Percentiles rank a stretch among this genome's conserved stretches.
Evolutionary conservation across 164 flowering plant species (phyloP).

Genomic region (Cinnamomum chago): DNA sequence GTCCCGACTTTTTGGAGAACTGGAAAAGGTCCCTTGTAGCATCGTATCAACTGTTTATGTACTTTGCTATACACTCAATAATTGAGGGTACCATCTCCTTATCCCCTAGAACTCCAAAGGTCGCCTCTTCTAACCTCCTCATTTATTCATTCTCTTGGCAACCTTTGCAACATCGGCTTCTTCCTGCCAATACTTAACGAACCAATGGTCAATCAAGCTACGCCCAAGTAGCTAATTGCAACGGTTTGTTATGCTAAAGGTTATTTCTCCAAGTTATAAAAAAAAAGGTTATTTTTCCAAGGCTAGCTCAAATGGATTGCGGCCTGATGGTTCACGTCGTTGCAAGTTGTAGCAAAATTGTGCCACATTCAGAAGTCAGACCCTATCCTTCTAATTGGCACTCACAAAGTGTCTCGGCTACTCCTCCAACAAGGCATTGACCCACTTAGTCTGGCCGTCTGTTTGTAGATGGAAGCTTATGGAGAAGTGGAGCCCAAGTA

Average conservation of each 20-base stretch:
- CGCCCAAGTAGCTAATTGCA: not conserved
- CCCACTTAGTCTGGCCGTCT: not conserved
- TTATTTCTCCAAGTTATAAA: not conserved
- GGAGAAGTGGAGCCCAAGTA: not conserved
- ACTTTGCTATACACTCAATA: not conserved
- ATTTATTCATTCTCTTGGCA: not conserved
- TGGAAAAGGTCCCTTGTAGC: constrained; percentile 1
- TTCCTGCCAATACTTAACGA: constrained; percentile 11
- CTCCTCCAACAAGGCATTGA: constrained; percentile 1
- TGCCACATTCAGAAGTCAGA: not conserved
- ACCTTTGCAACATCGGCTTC: not conserved
- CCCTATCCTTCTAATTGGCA: not conserved
- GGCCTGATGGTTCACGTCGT: not conserved
- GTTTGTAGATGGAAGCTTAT: constrained; percentile 3
- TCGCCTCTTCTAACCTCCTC: not conserved
- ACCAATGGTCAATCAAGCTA: not conserved
- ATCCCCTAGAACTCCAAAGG: not conserved
- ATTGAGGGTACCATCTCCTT: not conserved
- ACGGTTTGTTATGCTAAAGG: not conserved
- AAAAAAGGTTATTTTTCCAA: too few species aligned
- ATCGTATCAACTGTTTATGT: not conserved
- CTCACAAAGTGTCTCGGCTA: constrained; percentile 4
- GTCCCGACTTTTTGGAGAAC: not conserved
- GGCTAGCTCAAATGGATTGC: not conserved
- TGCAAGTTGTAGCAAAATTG: constrained; percentile 1